Conservation (phyloP, 345 rosid species). For the Sonneratia caseolaris region DNA sequence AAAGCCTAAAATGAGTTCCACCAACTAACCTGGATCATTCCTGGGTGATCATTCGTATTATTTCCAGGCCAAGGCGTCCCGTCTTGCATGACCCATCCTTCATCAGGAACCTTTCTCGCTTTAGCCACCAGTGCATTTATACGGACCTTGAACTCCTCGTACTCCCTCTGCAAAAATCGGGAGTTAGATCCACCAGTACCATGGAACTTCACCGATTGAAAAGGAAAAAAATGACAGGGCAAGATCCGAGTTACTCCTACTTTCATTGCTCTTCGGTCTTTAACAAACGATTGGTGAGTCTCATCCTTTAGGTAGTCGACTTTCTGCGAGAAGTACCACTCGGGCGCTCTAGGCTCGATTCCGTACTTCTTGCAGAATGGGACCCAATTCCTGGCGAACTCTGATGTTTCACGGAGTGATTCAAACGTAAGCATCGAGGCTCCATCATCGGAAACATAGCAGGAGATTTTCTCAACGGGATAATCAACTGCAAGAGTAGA, state of each 20-base stretch:
- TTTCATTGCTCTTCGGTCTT: constrained; percentile 20
- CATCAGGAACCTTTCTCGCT: constrained; percentile 11
- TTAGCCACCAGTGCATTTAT: constrained; percentile 16
- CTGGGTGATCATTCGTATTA: constrained; percentile 15
- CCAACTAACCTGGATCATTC: constrained; percentile 18
- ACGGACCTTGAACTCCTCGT: constrained; percentile 19
- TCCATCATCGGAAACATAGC: constrained; percentile 19
- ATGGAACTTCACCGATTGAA: background rate
- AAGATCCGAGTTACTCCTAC: background rate
- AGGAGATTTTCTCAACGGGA: constrained; percentile 11
- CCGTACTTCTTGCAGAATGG: constrained; percentile 17
- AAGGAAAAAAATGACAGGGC: background rate
- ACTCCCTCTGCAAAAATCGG: constrained; percentile 11
- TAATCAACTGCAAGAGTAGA: constrained; percentile 18
- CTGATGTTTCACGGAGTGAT: constrained; percentile 11
- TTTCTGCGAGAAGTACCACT: constrained; percentile 13
- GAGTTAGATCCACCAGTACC: background rate
- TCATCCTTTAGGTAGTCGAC: constrained; percentile 16
- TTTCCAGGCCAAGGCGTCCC: constrained; percentile 23
- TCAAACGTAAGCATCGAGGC: constrained; percentile 16
- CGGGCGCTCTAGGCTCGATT: constrained; percentile 18
- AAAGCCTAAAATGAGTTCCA: no score
- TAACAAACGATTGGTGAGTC: constrained; percentile 13
- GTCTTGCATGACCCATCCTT: constrained; percentile 19
- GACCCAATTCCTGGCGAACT: constrained; percentile 22